Evolutionary conservation across 1,284 basidiomycete species (phyloP).

Genomic region (Puccinia brachypodii): DNA sequence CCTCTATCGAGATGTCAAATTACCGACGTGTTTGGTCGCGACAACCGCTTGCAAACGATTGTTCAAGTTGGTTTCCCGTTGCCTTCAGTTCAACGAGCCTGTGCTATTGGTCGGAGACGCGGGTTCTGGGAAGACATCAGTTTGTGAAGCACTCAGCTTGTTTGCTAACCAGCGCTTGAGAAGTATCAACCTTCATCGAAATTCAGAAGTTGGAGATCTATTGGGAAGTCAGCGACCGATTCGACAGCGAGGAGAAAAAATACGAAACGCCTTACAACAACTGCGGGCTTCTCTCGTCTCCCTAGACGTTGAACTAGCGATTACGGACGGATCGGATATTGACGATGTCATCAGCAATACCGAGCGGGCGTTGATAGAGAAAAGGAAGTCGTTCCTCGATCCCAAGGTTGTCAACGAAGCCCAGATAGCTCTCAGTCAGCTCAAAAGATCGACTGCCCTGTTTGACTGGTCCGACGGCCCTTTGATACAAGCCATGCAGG

Average conservation of each 20-base stretch:
- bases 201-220: slow-evolving; percentile 97
- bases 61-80: slow-evolving; percentile 78
- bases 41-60: slow-evolving; percentile 89
- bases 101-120: slow-evolving; percentile 98
- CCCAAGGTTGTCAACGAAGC: slow-evolving; percentile 24
- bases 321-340: slow-evolving; percentile 59
- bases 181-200: slow-evolving; percentile 93
- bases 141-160: slow-evolving; percentile 84
- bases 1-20: slow-evolving; percentile 53
- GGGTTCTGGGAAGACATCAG: slow-evolving; percentile 94
- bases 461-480: slow-evolving; percentile 98
- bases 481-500: slow-evolving; percentile 84
- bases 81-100: slow-evolving; percentile 86
- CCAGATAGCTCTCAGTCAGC: slow-evolving; percentile 56
- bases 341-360: slow-evolving; percentile 68
- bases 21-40: slow-evolving; percentile 69
- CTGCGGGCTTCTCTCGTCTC: slow-evolving; percentile 53
- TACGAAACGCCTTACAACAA: slow-evolving; percentile 52
- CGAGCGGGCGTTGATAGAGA: slow-evolving; percentile 92
- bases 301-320: neutral
- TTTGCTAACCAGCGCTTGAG: slow-evolving; percentile 68
- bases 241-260: slow-evolving; percentile 69
- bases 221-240: slow-evolving; percentile 91
- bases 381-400: neutral
- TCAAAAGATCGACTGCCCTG: slow-evolving; percentile 66